Evolutionary conservation across 345 rosid species (phyloP), one percentile per base, ranked within the genome.

Genomic region (Luvunga scandens): DNA sequence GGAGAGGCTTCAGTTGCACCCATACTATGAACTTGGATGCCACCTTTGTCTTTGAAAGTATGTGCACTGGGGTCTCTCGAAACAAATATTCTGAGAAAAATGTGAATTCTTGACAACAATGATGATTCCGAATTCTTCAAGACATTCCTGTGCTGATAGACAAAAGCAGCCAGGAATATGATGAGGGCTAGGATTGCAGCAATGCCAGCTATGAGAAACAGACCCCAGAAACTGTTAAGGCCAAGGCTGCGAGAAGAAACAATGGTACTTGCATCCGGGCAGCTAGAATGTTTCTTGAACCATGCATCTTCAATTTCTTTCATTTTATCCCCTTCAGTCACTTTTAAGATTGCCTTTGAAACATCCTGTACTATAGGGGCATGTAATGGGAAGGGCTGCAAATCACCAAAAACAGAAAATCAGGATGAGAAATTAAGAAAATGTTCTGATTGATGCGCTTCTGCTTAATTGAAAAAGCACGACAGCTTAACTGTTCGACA

Each of bases 241-340:
- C 80, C 86, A 7, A 89, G 88, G 24, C 84, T 75, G 76, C 63
- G 77, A 13, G 83, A 75, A 66, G 89, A 72, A 80, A 72, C 62
- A 0, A 39, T 7, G 53, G 71, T 45, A 53, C 75, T 75, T 2
- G 82, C 22, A 9, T 83, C 82, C 1, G 73, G 73, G 71, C 89
- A 87, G 48, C 25, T 33, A 6, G 42, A 48, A 18, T 60, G 42
- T 4, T 61, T 78, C 57, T 22, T n/a, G 42, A 84, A 81, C 83
- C 81, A 84, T 22, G 82, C 73, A 7, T 69, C 34, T 77, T 87
- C 80, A 61, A 87, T 84, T 59, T 84, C 55, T 22, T 34, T 80
- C 14, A 79, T 82, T 48, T 67, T 78, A 0, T 73, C 75, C 27
- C 89, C 84, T 42, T 84, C 86, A 6, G 79, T 83, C 38, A 89